Evolutionary conservation across 257 asterid genomes (phyloP).

Genomic region (Coffea eugenioides): DNA sequence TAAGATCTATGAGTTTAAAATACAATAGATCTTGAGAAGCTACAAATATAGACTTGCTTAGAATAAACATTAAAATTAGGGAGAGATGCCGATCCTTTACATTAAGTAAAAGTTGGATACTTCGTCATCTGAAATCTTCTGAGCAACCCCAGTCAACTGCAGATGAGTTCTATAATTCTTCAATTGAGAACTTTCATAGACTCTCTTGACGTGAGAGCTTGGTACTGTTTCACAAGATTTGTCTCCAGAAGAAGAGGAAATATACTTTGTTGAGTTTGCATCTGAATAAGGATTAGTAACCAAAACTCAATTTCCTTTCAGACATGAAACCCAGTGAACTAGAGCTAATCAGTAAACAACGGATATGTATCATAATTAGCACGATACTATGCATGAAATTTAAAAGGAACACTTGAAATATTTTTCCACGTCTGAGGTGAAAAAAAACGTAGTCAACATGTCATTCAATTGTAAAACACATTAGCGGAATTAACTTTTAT

Average conservation of each 20-base stretch:
- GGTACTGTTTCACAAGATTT: constrained; percentile 29
- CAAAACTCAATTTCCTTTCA: background rate
- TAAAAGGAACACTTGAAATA: background rate
- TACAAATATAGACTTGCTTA: background rate
- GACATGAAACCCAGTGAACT: background rate
- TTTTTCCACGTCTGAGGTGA: background rate
- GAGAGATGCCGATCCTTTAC: constrained; percentile 35
- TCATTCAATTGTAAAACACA: too few relatives aligned
- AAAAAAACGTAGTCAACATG: background rate
- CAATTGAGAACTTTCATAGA: constrained; percentile 23
- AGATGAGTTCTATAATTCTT: constrained; percentile 27
- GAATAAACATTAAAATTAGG: background rate
- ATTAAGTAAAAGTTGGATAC: constrained; percentile 59
- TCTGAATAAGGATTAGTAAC: constrained; percentile 32
- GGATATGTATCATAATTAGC: background rate
- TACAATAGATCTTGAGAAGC: background rate
- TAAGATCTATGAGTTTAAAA: constrained; percentile 6
- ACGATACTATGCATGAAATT: background rate
- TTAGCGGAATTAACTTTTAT: background rate
- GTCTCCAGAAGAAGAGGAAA: constrained; percentile 21
- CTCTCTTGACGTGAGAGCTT: constrained; percentile 22
- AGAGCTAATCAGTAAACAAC: background rate
- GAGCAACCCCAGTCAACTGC: constrained; percentile 28
- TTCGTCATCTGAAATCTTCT: constrained; percentile 36
- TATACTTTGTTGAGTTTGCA: constrained; percentile 28